A percentile compares a stretch with the other conserved stretches of the same genome.
Evolutionary conservation across 2,329 filamentous ascomycete genomes (phyloP).

Genomic region (Lachnellula willkommii): DNA sequence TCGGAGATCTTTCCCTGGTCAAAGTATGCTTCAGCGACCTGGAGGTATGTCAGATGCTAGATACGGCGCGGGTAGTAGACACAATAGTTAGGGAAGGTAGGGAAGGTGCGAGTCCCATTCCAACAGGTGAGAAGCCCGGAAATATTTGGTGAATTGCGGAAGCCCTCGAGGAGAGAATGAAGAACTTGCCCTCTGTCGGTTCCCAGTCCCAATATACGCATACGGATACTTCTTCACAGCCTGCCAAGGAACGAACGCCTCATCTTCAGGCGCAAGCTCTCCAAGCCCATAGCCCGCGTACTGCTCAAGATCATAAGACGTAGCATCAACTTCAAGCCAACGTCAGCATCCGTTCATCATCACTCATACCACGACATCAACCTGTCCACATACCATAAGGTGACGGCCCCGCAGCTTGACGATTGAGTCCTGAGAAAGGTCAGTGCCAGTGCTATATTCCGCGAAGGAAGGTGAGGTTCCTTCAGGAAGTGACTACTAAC

Average conservation of each 20-base stretch:
- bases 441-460: not conserved
- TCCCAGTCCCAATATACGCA: conserved; percentile 51
- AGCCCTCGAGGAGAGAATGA: not conserved
- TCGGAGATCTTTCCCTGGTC: conserved; percentile 50
- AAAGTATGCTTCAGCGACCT: conserved; percentile 43
- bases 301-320: not conserved
- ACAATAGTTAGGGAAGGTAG: not conserved
- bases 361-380: too few relatives aligned
- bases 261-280: conserved; percentile 24
- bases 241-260: conserved; percentile 46
- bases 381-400: not conserved
- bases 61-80: too few relatives aligned
- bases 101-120: not conserved
- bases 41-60: conserved; percentile 7
- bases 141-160: not conserved
- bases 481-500: not conserved
- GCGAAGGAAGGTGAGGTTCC: not conserved
- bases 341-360: not conserved
- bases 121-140: not conserved
- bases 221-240: conserved; percentile 54
- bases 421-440: not conserved
- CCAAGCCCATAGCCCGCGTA: conserved; percentile 15
- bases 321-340: not conserved
- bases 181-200: conserved; percentile 42
- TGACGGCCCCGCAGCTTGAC: not conserved